Conservation (phyloP, 495 filamentous ascomycete genomes). For the Podospora fimiseda region DNA sequence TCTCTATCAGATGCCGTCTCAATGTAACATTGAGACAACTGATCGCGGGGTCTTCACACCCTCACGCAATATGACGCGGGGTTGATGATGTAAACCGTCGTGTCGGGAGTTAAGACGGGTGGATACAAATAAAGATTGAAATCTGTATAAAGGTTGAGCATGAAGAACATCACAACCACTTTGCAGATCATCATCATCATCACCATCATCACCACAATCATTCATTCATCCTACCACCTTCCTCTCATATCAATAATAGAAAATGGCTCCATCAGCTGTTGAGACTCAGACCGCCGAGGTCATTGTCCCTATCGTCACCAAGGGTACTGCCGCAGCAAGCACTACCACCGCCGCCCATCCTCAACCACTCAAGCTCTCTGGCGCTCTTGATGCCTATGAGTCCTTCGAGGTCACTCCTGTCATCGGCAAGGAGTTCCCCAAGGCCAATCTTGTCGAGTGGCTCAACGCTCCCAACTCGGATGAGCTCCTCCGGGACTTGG, state of each 20-base stretch:
- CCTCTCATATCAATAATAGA: not conserved
- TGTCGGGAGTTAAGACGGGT: not conserved
- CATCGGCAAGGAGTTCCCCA: slow-evolving; percentile 62
- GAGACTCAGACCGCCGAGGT: slow-evolving; percentile 6
- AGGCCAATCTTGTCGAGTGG: slow-evolving; percentile 55
- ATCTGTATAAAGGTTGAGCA: not conserved
- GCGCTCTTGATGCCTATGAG: slow-evolving; percentile 51
- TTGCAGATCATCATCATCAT: not conserved
- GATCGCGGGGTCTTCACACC: not conserved
- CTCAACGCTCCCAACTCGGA: slow-evolving; percentile 59
- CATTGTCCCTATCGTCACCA: slow-evolving; percentile 13
- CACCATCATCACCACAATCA: not conserved
- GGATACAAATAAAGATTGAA: not conserved
- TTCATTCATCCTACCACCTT: not conserved
- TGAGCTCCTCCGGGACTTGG: slow-evolving; percentile 59
- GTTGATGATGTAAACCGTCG: not conserved
- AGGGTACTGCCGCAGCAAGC: slow-evolving; percentile 2
- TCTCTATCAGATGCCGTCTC: not conserved
- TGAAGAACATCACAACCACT: not conserved
- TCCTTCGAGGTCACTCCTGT: slow-evolving; percentile 61
- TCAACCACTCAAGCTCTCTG: slow-evolving; percentile 45
- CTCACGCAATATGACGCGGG: not conserved
- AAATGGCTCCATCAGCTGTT: slow-evolving; percentile 31
- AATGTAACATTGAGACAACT: not conserved
- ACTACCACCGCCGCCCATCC: not conserved